Conservation (phyloP, 1,284 basidiomycete genomes). For the Pascua sp. region DNA sequence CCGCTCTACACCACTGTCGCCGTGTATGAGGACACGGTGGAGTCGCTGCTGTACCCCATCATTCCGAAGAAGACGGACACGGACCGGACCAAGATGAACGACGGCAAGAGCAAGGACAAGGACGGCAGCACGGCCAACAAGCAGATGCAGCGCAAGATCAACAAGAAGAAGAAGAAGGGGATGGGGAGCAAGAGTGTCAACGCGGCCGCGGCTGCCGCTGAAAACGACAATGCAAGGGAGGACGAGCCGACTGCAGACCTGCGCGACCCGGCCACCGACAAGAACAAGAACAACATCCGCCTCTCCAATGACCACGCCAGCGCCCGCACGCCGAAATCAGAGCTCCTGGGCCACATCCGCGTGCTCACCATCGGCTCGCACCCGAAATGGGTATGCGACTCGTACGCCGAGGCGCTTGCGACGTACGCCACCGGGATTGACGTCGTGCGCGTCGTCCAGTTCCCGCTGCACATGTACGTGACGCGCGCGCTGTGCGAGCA, state of each 20-base stretch:
- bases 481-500: not conserved
- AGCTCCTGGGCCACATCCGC: not conserved
- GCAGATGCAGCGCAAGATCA: not conserved
- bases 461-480: not conserved
- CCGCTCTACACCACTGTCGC: slow-evolving; percentile 12
- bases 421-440: not conserved
- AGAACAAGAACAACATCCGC: not conserved
- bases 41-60: not conserved
- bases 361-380: not conserved
- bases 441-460: not conserved
- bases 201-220: not conserved
- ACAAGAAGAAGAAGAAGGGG: not conserved
- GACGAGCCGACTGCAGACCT: too few species aligned
- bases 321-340: not conserved
- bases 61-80: not conserved
- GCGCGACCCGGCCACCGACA: too few species aligned
- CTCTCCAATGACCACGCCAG: not conserved
- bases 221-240: not conserved
- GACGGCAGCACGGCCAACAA: not conserved
- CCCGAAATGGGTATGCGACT: not conserved
- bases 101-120: not conserved
- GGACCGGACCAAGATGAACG: not conserved
- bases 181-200: not conserved
- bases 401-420: not conserved
- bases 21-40: slow-evolving; percentile 5